Conservation (phyloP, 805 yeast species). For the Metschnikowia continentalis region DNA sequence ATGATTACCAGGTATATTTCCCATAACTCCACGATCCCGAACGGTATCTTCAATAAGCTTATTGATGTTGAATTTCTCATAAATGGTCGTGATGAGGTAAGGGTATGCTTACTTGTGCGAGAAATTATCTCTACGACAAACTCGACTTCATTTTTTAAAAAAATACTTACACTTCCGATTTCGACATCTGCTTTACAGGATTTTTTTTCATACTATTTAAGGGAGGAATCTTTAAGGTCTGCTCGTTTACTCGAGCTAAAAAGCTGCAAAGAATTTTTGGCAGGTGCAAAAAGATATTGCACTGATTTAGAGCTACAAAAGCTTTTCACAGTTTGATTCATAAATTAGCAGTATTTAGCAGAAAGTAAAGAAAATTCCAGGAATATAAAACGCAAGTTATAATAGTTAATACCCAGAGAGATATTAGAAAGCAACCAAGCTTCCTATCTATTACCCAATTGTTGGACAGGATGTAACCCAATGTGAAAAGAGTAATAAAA, state of each 20-base stretch:
- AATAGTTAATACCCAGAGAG: conserved; percentile 7
- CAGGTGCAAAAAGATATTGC: neutral
- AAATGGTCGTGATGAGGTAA: conserved; percentile 22
- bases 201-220: conserved; percentile 1
- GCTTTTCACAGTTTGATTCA: neutral
- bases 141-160: conserved; percentile 3
- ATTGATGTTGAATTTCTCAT: conserved; percentile 38
- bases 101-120: conserved; percentile 25
- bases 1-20: conserved; percentile 26
- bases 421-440: conserved; percentile 20
- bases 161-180: conserved; percentile 1
- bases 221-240: neutral
- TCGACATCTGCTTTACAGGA: neutral
- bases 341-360: neutral
- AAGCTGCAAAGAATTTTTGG: neutral
- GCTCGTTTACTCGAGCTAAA: neutral
- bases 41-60: conserved; percentile 40
- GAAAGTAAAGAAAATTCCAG: neutral
- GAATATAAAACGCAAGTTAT: neutral
- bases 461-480: conserved; percentile 29
- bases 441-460: conserved; percentile 31
- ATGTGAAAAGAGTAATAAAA: conserved; percentile 19
- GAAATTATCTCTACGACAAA: conserved; percentile 27
- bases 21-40: conserved; percentile 21
- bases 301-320: neutral